phyloP scores from a whole-genome alignment of 73 alveolate species.

The Uronychia setigera region DNA sequence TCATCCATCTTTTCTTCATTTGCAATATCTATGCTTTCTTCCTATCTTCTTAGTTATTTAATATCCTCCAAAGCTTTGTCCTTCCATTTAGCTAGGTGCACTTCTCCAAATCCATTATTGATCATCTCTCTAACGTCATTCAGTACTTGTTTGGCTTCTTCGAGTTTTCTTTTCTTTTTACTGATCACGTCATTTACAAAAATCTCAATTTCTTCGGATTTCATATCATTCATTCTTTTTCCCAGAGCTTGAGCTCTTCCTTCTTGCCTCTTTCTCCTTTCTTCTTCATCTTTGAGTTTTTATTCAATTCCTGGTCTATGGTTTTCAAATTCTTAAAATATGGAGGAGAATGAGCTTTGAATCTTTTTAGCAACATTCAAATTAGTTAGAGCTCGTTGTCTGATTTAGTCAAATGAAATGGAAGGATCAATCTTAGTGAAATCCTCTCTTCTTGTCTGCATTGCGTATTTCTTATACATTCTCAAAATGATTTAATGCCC shows the following conservation, averaged over 20 bases:
- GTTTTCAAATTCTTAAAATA: neutral
- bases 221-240: neutral
- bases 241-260: neutral
- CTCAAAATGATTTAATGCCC: neutral
- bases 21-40: neutral
- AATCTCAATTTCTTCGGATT: neutral
- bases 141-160: neutral
- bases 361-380: neutral
- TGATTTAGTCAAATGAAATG: neutral
- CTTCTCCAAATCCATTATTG: neutral
- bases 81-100: neutral
- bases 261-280: neutral
- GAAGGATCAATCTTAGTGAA: neutral
- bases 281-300: neutral
- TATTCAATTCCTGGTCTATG: neutral
- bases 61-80: neutral
- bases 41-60: neutral
- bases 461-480: neutral
- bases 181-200: neutral
- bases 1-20: neutral
- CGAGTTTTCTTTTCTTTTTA: neutral
- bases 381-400: neutral
- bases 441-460: neutral
- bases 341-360: neutral
- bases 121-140: neutral